These are phyloP conservation scores for Endothia cerciana DNA, from an alignment of 2,329 filamentous ascomycete species.

Conservation along the genomic window DNA sequence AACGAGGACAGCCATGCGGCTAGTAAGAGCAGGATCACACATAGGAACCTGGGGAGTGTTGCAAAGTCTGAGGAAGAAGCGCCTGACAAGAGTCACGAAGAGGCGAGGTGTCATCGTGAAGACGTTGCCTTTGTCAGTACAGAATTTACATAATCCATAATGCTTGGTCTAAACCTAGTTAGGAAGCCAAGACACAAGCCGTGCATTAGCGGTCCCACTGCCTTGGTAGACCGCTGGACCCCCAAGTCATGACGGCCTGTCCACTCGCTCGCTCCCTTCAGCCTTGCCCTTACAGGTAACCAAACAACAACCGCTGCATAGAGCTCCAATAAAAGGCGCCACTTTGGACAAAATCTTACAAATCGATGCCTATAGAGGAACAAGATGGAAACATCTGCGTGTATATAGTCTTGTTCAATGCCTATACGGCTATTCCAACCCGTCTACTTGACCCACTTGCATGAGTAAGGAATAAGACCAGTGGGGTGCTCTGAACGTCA, in stretches of 20 bases:
- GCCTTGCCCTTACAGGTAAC: conserved; percentile 16
- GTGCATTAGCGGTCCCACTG: conserved; percentile 30
- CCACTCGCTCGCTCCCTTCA: background rate
- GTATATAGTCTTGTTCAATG: background rate
- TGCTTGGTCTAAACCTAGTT: conserved; percentile 23
- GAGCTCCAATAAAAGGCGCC: background rate
- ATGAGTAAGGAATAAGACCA: background rate
- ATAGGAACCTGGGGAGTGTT: background rate
- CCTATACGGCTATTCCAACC: background rate
- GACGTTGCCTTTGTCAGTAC: background rate
- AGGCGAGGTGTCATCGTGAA: background rate
- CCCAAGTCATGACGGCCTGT: background rate
- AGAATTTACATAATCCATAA: conserved; percentile 3
- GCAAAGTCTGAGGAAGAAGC: background rate
- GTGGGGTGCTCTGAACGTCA: background rate
- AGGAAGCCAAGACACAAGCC: conserved; percentile 35
- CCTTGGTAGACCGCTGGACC: background rate
- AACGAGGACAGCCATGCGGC: background rate
- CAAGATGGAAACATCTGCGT: background rate
- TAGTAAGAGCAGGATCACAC: background rate
- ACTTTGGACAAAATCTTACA: background rate
- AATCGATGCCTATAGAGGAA: background rate
- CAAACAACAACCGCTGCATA: conserved; percentile 23
- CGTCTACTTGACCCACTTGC: background rate
- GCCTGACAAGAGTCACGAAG: background rate